Conservation (phyloP, 2,329 filamentous ascomycete genomes). For the Madurella mycetomatis region DNA sequence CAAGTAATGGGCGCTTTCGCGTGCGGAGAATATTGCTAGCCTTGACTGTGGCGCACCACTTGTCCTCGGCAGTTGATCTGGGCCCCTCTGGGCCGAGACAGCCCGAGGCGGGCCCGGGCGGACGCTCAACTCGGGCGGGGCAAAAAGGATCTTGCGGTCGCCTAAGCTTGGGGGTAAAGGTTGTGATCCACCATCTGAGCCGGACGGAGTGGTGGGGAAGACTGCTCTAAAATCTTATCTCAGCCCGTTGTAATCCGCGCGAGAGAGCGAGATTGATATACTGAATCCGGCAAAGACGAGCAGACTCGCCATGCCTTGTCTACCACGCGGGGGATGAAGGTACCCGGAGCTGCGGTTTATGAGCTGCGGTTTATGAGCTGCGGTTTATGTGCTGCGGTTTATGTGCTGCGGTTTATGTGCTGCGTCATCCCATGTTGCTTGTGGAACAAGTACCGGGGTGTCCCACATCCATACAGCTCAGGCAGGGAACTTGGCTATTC, state of each 20-base stretch:
- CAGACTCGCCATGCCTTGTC: too few species aligned
- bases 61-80: slow-evolving; percentile 23
- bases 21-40: slow-evolving; percentile 15
- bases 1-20: too few species aligned
- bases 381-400: background rate
- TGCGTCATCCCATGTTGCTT: too few species aligned
- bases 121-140: background rate
- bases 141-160: background rate
- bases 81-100: background rate
- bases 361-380: background rate
- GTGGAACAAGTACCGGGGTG: too few species aligned
- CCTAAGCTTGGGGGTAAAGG: background rate
- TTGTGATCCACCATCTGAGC: background rate
- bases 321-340: slow-evolving; percentile 3
- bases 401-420: too few species aligned
- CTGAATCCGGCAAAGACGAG: too few species aligned
- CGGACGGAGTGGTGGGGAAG: background rate
- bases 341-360: slow-evolving; percentile 6
- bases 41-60: background rate
- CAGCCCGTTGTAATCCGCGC: background rate
- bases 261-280: background rate
- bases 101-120: background rate
- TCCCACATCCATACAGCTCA: too few species aligned
- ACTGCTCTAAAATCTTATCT: background rate
- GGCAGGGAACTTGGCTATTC: too few species aligned